Evolutionary conservation across 164 flowering plant genomes (phyloP).

Genomic region (Litsea cubeba): DNA sequence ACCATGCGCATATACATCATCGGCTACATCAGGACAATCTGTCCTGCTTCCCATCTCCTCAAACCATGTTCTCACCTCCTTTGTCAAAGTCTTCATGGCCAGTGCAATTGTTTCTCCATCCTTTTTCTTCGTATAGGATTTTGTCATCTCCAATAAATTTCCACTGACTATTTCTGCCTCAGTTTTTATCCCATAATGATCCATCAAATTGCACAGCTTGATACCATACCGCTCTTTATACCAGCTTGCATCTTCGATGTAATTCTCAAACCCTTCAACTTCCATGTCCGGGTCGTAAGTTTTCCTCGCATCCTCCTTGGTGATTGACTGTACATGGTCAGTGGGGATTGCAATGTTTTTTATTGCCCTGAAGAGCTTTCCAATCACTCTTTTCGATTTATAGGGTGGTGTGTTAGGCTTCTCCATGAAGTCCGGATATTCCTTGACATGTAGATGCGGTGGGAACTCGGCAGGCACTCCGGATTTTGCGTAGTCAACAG

Average conservation of each 20-base stretch:
- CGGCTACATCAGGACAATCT: constrained; percentile 9
- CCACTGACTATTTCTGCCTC: constrained; percentile 82
- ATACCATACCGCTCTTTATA: constrained; percentile 57
- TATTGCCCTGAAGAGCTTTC: constrained; percentile 54
- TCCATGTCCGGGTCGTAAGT: constrained; percentile 76
- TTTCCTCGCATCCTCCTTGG: constrained; percentile 41
- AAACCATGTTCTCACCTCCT: constrained; percentile 73
- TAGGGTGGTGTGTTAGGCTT: constrained; percentile 69
- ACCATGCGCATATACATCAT: constrained; percentile 69
- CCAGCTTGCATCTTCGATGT: constrained; percentile 54
- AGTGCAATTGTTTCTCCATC: constrained; percentile 53
- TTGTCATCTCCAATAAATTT: constrained; percentile 49
- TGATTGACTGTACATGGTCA: constrained; percentile 34
- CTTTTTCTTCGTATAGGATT: constrained; percentile 39
- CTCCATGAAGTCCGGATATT: constrained; percentile 91
- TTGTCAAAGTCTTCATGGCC: constrained; percentile 64
- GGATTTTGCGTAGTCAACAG: constrained; percentile 84
- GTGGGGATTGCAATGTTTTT: constrained; percentile 36
- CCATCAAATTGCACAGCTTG: constrained; percentile 71
- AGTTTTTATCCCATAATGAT: constrained; percentile 65
- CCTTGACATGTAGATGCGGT: constrained; percentile 41
- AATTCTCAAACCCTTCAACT: constrained; percentile 61
- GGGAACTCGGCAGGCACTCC: constrained; percentile 81
- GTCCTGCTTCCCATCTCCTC: constrained; percentile 20
- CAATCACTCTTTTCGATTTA: constrained; percentile 33